phyloP scores from a whole-genome alignment of 2,329 filamentous ascomycete species.

The Colletotrichum sp. region DNA sequence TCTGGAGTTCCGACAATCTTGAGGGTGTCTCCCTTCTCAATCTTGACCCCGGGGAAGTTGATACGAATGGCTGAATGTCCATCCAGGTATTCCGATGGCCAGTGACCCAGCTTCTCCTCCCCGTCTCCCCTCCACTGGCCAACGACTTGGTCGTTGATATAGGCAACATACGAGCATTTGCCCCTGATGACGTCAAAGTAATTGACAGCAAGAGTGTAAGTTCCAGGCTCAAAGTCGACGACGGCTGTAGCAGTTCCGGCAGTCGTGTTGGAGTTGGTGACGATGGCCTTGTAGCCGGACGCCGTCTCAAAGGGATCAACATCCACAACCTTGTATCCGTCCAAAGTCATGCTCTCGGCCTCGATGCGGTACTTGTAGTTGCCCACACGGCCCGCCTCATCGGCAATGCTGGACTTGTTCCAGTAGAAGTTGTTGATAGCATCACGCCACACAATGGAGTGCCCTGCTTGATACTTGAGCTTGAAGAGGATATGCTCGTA shows the following conservation, averaged over 20 bases:
- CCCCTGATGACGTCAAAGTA: conserved; percentile 70
- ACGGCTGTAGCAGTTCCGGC: conserved; percentile 51
- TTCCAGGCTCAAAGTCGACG: conserved; percentile 54
- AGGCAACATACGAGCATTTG: conserved; percentile 58
- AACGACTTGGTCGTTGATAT: conserved; percentile 55
- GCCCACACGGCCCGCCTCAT: conserved; percentile 59
- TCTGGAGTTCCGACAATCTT: conserved; percentile 62
- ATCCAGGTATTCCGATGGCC: conserved; percentile 63
- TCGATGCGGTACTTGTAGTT: conserved; percentile 71
- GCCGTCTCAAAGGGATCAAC: conserved; percentile 64
- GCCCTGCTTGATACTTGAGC: conserved; percentile 70
- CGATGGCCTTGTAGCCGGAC: conserved; percentile 58
- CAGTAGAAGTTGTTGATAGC: conserved; percentile 68
- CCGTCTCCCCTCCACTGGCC: conserved; percentile 64
- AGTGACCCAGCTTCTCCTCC: conserved; percentile 65
- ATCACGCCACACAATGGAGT: conserved; percentile 74
- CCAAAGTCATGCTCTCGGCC: conserved; percentile 67
- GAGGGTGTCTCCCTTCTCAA: conserved; percentile 56
- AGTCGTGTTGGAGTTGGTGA: conserved; percentile 57
- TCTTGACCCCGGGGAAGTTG: conserved; percentile 56
- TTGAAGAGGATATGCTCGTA: conserved; percentile 64
- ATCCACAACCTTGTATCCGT: conserved; percentile 57
- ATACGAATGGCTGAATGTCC: conserved; percentile 69
- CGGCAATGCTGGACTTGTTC: conserved; percentile 64
- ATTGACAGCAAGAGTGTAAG: conserved; percentile 68